Base-by-base conservation (phyloP, 164 flowering plant species). In the Aristolochia californica region DNA sequence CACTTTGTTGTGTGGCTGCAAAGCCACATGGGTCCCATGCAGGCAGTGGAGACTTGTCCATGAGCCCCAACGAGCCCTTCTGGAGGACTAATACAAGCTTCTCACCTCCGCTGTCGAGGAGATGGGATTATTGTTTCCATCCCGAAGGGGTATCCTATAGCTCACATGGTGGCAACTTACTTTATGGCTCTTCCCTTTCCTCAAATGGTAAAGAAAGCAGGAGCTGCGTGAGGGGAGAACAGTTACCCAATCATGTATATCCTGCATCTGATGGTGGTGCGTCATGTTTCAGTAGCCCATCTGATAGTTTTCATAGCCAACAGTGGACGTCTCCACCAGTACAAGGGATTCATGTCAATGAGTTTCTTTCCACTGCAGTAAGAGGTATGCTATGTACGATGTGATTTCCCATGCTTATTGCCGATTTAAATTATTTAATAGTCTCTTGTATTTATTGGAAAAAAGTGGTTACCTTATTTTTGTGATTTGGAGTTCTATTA, bases 1-100 rank as follows among this genome's bases (percentile, higher is more conserved):
- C 97, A 21, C 89, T 91, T 58, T 91, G 97, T 80, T 87, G 96
- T 76, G 97, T 85, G 89, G 96, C 97, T 66, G 88, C 97, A 66
- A 91, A 89, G 96, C 96, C 97, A 80, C 94, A 91, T 83, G 96
- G 80, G 54, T 81, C 97, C 4, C 79, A 77, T 69, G 55, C 78
- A 22, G 64, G 80, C 63, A 81, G 83, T 63, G 45, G 80, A 60
- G 91, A 87, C 60, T 87, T 89, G 86, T 83, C 94, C 38, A 55
- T 80, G 73, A 87, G 80, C 60, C 88, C 86, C 20, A 77, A 77
- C 51, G 97, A 91, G 68, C 97, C 96, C 28, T 85, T 77, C 66
- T 91, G 96, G 97, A 67, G 75, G 65, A 84, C 91, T 18, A 91
- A 87, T 63, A 64, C 94, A 16, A 91, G 96, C 72, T 91, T 77